Percentiles rank a stretch among this genome's conserved stretches.
Evolutionary conservation across 805 yeast genomes (phyloP).

Genomic region (Ogataea kodamae): DNA sequence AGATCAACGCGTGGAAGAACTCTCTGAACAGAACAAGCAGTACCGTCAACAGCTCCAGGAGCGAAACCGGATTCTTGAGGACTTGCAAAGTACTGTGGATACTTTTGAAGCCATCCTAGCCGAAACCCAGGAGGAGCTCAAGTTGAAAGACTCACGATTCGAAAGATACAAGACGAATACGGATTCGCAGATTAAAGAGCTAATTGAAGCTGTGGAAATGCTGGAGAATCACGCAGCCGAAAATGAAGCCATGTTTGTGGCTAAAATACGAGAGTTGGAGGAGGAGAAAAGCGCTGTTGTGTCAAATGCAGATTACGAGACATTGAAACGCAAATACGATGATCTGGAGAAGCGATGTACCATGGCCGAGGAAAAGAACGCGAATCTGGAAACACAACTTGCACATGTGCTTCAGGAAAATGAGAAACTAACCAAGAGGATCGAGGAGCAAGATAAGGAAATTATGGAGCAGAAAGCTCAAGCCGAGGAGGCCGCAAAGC

Average conservation of each 20-base stretch:
- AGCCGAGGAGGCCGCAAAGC: neutral
- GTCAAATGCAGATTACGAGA: neutral
- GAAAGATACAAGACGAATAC: slow-evolving; percentile 44
- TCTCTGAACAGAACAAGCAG: slow-evolving; percentile 10
- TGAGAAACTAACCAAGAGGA: neutral
- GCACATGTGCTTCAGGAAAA: neutral
- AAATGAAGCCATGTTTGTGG: slow-evolving; percentile 46
- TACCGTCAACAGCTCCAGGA: slow-evolving; percentile 37
- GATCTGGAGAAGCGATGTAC: slow-evolving; percentile 7
- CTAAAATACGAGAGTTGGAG: slow-evolving; percentile 40
- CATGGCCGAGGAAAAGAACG: slow-evolving; percentile 8
- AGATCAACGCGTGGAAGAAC: slow-evolving; percentile 6
- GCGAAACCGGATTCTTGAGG: slow-evolving; percentile 44
- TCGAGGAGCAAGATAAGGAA: neutral
- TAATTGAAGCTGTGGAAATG: slow-evolving; percentile 54
- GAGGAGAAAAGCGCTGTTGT: slow-evolving; percentile 12
- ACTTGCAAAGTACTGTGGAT: slow-evolving; percentile 45
- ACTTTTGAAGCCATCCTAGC: slow-evolving; percentile 47
- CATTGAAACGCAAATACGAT: slow-evolving; percentile 2
- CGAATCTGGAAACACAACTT: neutral
- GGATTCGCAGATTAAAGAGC: slow-evolving; percentile 54
- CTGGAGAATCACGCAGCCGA: slow-evolving; percentile 54
- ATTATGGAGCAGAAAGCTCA: neutral
- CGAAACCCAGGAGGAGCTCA: slow-evolving; percentile 42
- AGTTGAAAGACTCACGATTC: slow-evolving; percentile 44